Evolutionary conservation across 1,139 yeast genomes (phyloP).

Genomic region (Pichia sp.): DNA sequence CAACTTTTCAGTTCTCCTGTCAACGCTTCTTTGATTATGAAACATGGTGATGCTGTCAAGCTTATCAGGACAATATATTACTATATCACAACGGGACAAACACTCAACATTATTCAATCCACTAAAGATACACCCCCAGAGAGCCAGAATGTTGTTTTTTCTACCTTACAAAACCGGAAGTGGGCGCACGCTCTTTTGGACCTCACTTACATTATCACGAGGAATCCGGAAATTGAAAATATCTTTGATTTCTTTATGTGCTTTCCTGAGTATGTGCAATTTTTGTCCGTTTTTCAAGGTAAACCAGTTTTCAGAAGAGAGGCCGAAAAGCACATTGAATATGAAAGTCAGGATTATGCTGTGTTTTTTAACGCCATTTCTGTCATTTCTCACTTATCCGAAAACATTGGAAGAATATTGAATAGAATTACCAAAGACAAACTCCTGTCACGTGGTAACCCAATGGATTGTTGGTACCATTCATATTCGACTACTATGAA

Average conservation of each 20-base stretch:
- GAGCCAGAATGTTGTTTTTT: constrained; percentile 36
- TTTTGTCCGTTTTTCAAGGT: constrained; percentile 70
- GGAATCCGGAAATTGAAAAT: constrained; percentile 43
- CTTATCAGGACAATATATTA: constrained; percentile 63
- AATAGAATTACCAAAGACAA: constrained; percentile 24
- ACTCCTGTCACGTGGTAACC: constrained; percentile 14
- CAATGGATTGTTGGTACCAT: constrained; percentile 16
- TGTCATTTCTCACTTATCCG: constrained; percentile 59
- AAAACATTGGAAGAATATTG: constrained; percentile 46
- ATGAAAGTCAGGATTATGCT: constrained; percentile 82
- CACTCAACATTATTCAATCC: constrained; percentile 38
- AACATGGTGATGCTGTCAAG: constrained; percentile 63
- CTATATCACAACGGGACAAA: constrained; percentile 51
- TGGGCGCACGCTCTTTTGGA: constrained; percentile 86
- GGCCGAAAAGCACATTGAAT: constrained; percentile 78
- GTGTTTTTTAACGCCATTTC: constrained; percentile 73
- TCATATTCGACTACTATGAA: constrained; percentile 15
- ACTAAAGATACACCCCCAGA: constrained; percentile 24
- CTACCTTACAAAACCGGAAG: constrained; percentile 63
- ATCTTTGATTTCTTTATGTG: constrained; percentile 28
- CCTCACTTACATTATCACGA: constrained; percentile 65
- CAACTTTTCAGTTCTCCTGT: constrained; percentile 84
- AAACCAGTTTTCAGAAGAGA: constrained; percentile 71
- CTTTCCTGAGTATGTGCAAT: constrained; percentile 50
- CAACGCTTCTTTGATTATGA: constrained; percentile 61